A percentile compares a stretch with the other conserved stretches of the same genome.
phyloP scores from a whole-genome alignment of 768 basidiomycete species.

The Mrakia frigida region DNA sequence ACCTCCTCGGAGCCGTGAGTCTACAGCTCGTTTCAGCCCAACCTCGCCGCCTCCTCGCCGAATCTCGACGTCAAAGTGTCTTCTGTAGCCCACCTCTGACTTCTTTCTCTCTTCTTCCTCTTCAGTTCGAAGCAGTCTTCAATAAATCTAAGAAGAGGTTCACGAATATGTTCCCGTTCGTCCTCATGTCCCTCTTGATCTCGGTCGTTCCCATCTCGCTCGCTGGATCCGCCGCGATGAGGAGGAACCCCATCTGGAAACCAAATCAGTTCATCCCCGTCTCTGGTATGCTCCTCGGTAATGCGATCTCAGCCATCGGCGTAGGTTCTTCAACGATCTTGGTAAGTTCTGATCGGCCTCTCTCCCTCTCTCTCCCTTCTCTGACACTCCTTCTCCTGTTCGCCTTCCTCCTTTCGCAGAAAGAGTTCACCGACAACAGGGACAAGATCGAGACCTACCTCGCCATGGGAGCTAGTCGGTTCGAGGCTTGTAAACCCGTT shows the following conservation, averaged over 20 bases:
- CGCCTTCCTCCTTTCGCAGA: background rate
- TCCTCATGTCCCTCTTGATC: conserved; percentile 63
- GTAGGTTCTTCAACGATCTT: conserved; percentile 50
- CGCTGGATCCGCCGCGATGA: conserved; percentile 67
- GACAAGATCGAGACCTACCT: conserved; percentile 83
- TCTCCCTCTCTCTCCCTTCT: background rate
- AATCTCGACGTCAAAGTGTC: too few relatives aligned
- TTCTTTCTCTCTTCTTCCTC: background rate
- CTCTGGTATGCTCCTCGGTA: conserved; percentile 79
- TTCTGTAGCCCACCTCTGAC: too few relatives aligned
- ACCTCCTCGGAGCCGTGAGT: conserved; percentile 59
- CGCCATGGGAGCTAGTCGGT: conserved; percentile 66
- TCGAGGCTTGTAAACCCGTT: conserved; percentile 76
- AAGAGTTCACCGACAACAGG: conserved; percentile 59
- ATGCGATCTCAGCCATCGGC: conserved; percentile 68
- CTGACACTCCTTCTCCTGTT: background rate
- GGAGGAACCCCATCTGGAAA: conserved; percentile 70
- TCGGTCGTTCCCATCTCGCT: conserved; percentile 76
- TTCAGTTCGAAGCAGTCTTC: conserved; percentile 51
- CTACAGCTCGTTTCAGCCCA: conserved; percentile 38
- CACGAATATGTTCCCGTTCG: conserved; percentile 65
- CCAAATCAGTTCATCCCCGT: conserved; percentile 79
- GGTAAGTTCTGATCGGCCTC: conserved; percentile 26
- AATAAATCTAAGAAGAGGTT: conserved; percentile 74
- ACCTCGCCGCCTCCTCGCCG: too few relatives aligned